phyloP scores from a whole-genome alignment of 805 yeast species.

The Zygoascus biomembranicola region DNA sequence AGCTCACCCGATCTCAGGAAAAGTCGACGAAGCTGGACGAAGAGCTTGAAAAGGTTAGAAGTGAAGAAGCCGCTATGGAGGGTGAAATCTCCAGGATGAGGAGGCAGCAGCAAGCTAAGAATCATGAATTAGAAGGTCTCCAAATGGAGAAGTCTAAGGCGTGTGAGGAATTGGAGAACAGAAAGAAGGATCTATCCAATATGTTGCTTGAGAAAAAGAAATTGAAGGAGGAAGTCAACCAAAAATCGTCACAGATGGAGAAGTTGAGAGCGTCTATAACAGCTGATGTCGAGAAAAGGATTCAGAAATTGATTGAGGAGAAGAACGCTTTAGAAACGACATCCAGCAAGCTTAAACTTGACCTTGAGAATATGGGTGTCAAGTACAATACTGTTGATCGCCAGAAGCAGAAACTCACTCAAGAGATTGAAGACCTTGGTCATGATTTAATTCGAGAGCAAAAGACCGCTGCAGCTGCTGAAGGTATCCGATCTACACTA shows the following conservation, averaged over 20 bases:
- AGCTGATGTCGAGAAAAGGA: slow-evolving; percentile 18
- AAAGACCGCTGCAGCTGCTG: slow-evolving; percentile 17
- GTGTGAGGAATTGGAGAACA: slow-evolving; percentile 12
- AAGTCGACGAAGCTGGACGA: slow-evolving; percentile 4
- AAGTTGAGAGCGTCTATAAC: slow-evolving; percentile 15
- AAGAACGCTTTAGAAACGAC: slow-evolving; percentile 37
- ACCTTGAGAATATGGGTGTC: slow-evolving; percentile 16
- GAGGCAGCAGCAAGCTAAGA: slow-evolving; percentile 13
- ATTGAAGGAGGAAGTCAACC: slow-evolving; percentile 14
- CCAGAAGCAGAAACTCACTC: slow-evolving; percentile 14
- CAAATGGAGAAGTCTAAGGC: slow-evolving; percentile 12
- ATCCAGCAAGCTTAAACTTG: slow-evolving; percentile 14
- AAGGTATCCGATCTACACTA: slow-evolving; percentile 13
- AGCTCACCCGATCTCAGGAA: slow-evolving; percentile 4
- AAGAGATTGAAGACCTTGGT: slow-evolving; percentile 27
- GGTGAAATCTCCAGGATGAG: slow-evolving; percentile 15
- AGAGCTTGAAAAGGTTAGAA: slow-evolving; percentile 1
- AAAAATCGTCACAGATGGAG: slow-evolving; percentile 16
- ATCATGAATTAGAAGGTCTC: slow-evolving; percentile 16
- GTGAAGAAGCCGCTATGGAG: slow-evolving; percentile 5
- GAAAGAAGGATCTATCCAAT: slow-evolving; percentile 9
- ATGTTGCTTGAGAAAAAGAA: slow-evolving; percentile 11
- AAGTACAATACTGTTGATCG: slow-evolving; percentile 10
- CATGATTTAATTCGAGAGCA: slow-evolving; percentile 18
- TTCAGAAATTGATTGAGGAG: slow-evolving; percentile 37